Percentiles rank a stretch among this genome's conserved stretches.
These are phyloP conservation scores for Cenchrus fungigraminus DNA, from an alignment of 176 grass and related monocot genomes.

Conservation along the genomic window DNA sequence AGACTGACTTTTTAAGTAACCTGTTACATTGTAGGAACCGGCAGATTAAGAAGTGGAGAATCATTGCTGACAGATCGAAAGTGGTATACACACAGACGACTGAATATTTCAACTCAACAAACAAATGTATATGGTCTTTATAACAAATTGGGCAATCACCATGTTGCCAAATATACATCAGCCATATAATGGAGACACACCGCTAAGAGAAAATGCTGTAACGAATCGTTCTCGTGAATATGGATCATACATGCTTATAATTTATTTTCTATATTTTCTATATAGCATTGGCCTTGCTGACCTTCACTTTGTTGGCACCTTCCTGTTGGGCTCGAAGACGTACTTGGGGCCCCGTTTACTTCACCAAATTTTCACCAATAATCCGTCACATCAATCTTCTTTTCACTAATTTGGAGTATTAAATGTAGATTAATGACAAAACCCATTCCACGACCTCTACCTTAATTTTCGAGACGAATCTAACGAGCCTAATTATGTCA, in stretches of 20 bases:
- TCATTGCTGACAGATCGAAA: conserved; percentile 37
- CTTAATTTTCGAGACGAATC: no score
- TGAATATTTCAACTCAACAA: conserved; percentile 21
- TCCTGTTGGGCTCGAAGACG: conserved; percentile 80
- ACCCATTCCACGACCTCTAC: no score
- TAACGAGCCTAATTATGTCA: no score
- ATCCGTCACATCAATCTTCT: no score
- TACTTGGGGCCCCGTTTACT: conserved; percentile 22
- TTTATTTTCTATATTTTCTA: conserved; percentile 21
- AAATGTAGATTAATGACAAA: no score
- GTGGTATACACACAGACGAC: not conserved
- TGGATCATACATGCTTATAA: not conserved
- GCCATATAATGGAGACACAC: not conserved
- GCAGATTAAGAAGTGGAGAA: conserved; percentile 1
- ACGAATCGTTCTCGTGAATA: conserved; percentile 10
- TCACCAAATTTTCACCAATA: no score
- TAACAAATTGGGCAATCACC: conserved; percentile 45
- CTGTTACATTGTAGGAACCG: not conserved
- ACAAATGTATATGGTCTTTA: conserved; percentile 9
- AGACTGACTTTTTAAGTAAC: no score
- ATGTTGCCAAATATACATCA: conserved; percentile 29
- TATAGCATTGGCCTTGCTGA: not conserved
- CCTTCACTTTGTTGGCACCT: conserved; percentile 51
- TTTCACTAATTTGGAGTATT: no score
- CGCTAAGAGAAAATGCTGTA: conserved; percentile 12